Evolutionary conservation across 2,329 filamentous ascomycete genomes (phyloP), one percentile per base, ranked within the genome.

Genomic region (Fusarium drepaniforme): DNA sequence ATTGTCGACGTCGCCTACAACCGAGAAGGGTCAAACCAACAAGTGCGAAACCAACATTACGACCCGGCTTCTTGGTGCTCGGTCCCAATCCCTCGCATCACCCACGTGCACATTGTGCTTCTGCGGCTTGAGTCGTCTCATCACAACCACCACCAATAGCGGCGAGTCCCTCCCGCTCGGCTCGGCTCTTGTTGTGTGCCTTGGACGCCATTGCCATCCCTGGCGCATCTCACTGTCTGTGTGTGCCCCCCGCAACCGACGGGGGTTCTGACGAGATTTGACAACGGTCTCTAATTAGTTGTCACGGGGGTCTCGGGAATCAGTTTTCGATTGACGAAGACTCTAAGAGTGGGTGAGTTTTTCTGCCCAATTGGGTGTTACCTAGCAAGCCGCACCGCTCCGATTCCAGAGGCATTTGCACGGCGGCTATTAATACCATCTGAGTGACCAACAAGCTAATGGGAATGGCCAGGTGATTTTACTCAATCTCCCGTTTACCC

Each of bases 81-180:
- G 49, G 56, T 67, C 33, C 56, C 53, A 44, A 60, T 56, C 62
- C 46, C 56, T 70, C 66, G 65, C 61, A 56, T 75, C 72, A 65
- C 67, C 67, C 77, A 77, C 77, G 77, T 79, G 77, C 69, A 64
- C 63, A n/a, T 63, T 68, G 66, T 70, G 63, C 63, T 74, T 64
- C 77, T 79, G 77, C 76, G 70, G 69, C 75, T 76, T 66, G 44
- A 60, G 49, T 66, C 46, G 66, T 70, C 70, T 78, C 66, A 77
- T 79, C 77, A 79, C 77, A 72, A 51, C 65, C 35, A 70, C 66
- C 73, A 60, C 77, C 77, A 79, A 79, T 79, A 68, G 76, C 71
- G 62, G 69, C 60, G 53, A 68, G 58, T 70, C 58, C 75, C 74
- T 78, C 75, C 68, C 70, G 65, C 76, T 76, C 73, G 71, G 73